Percentiles rank a stretch among this genome's conserved stretches.
phyloP scores from a whole-genome alignment of 2,329 filamentous ascomycete genomes.

The Anisogramma anomala region DNA sequence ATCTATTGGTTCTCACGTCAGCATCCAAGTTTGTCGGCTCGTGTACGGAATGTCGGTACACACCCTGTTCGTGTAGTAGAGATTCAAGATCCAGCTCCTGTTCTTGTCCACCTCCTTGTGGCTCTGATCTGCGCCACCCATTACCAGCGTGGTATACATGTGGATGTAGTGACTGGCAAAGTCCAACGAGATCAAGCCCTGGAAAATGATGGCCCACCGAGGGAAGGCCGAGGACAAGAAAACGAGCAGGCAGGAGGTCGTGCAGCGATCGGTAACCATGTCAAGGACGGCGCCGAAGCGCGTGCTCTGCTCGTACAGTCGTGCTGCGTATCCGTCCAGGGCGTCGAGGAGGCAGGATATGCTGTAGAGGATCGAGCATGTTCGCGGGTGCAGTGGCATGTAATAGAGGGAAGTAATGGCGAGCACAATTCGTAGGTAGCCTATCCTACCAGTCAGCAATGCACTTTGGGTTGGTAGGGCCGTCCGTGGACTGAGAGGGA shows the following conservation, averaged over 20 bases:
- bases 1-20: conserved; percentile 40
- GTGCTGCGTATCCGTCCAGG: conserved; percentile 86
- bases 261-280: conserved; percentile 98
- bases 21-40: background rate
- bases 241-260: conserved; percentile 85
- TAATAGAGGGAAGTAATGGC: conserved; percentile 92
- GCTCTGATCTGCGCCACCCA: conserved; percentile 67
- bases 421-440: conserved; percentile 66
- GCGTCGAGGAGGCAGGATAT: conserved; percentile 92
- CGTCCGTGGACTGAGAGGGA: background rate
- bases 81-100: conserved; percentile 78
- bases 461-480: background rate
- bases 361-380: conserved; percentile 82
- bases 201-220: conserved; percentile 87
- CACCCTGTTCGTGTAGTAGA: conserved; percentile 97
- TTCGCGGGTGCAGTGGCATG: conserved; percentile 97
- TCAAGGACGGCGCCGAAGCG: conserved; percentile 93
- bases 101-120: conserved; percentile 91
- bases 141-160: conserved; percentile 90
- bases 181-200: conserved; percentile 83
- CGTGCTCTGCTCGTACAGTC: conserved; percentile 80
- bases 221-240: conserved; percentile 93
- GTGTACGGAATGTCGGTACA: conserved; percentile 17
- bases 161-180: conserved; percentile 97
- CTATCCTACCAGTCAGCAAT: too few species aligned